These are phyloP conservation scores for Phytophthora aleatoria DNA, from an alignment of 352 stramenopile species.

Conservation along the genomic window DNA sequence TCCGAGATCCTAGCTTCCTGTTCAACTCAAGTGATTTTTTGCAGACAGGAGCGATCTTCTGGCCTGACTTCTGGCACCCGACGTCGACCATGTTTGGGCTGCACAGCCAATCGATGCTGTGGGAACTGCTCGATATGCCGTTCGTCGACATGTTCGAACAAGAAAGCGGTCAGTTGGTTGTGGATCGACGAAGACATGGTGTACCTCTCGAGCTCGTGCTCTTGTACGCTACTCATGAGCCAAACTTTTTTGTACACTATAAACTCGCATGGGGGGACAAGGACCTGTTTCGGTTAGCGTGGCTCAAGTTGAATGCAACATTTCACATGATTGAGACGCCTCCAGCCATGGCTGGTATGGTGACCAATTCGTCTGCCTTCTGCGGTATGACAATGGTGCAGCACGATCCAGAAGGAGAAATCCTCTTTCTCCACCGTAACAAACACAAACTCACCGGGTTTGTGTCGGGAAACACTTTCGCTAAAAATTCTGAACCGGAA, in stretches of 20 bases:
- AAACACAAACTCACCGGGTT: slow-evolving; percentile 42
- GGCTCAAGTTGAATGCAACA: slow-evolving; percentile 44
- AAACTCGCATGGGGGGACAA: slow-evolving; percentile 61
- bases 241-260: slow-evolving; percentile 43
- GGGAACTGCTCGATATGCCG: slow-evolving; percentile 49
- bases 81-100: slow-evolving; percentile 35
- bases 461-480: not conserved
- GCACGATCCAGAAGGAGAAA: slow-evolving; percentile 32
- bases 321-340: slow-evolving; percentile 64
- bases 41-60: slow-evolving; percentile 24
- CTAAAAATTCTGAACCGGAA: not conserved
- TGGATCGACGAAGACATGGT: slow-evolving; percentile 40
- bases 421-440: slow-evolving; percentile 64
- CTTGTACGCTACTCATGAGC: slow-evolving; percentile 51
- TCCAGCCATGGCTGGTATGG: slow-evolving; percentile 41
- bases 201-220: slow-evolving; percentile 37
- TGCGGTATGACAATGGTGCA: slow-evolving; percentile 65
- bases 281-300: slow-evolving; percentile 65
- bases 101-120: slow-evolving; percentile 33
- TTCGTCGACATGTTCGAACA: slow-evolving; percentile 74
- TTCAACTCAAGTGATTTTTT: slow-evolving; percentile 36
- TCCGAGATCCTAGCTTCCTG: slow-evolving; percentile 51
- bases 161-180: slow-evolving; percentile 60
- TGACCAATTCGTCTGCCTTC: slow-evolving; percentile 37
- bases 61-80: slow-evolving; percentile 34